Percentiles rank a stretch among this genome's conserved stretches.
Evolutionary conservation across 257 asterid genomes (phyloP).

Genomic region (Gardenia jasminoides): DNA sequence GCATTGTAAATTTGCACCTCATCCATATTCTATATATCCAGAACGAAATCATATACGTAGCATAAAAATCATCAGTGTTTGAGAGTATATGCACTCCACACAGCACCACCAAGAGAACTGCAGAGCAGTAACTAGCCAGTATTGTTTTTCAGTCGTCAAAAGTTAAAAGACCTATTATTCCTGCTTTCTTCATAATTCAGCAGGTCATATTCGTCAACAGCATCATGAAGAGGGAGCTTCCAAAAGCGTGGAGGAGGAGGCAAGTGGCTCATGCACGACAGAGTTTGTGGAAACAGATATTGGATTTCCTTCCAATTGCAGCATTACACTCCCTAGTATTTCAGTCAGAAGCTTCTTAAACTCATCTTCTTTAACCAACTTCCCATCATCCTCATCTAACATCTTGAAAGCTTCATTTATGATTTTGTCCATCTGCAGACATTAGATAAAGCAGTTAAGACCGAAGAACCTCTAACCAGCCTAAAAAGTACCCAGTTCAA

Average conservation of each 20-base stretch:
- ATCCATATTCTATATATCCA: background rate
- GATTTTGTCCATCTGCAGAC: constrained; percentile 68
- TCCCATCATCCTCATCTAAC: constrained; percentile 60
- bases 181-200: background rate
- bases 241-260: constrained; percentile 67
- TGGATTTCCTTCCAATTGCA: constrained; percentile 76
- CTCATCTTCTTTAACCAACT: constrained; percentile 72
- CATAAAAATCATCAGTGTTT: background rate
- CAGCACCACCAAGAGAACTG: background rate
- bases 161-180: background rate
- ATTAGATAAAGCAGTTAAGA: background rate
- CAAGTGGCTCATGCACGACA: constrained; percentile 75
- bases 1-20: background rate
- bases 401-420: constrained; percentile 54
- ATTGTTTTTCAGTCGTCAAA: background rate
- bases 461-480: background rate
- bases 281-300: constrained; percentile 77
- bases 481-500: background rate
- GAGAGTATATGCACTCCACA: background rate
- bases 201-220: background rate
- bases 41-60: background rate
- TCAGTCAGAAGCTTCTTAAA: constrained; percentile 77
- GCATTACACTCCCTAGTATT: constrained; percentile 69
- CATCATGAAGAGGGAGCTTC: constrained; percentile 46
- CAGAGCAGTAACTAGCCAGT: background rate